phyloP scores from a whole-genome alignment of 164 flowering plant species.

The Tetrastigma voinierianum region DNA sequence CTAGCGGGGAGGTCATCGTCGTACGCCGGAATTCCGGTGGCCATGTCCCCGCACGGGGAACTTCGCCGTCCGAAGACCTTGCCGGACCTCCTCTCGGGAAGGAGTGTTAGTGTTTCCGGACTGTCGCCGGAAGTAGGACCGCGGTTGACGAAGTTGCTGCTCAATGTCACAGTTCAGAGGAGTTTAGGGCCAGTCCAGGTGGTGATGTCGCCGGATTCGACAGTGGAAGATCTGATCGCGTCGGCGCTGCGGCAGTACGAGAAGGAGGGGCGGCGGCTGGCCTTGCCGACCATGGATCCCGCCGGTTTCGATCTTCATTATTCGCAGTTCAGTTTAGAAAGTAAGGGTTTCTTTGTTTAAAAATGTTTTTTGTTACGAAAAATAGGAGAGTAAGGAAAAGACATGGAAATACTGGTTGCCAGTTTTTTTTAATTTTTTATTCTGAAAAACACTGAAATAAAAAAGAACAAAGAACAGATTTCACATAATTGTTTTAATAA shows the following conservation, averaged over 20 bases:
- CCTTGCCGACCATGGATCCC: conserved; percentile 43
- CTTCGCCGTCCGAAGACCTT: not conserved
- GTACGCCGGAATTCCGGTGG: conserved; percentile 40
- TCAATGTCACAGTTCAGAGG: conserved; percentile 79
- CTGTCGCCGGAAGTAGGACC: conserved; percentile 17
- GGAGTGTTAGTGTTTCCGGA: conserved; percentile 7
- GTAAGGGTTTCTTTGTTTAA: conserved; percentile 46
- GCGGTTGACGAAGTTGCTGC: conserved; percentile 63
- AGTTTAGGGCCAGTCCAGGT: conserved; percentile 78
- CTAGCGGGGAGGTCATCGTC: conserved; percentile 56
- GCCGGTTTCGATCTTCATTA: conserved; percentile 74
- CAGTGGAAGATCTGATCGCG: conserved; percentile 62
- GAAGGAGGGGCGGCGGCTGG: conserved; percentile 78
- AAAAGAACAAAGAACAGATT: too few relatives aligned
- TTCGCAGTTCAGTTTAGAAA: conserved; percentile 88
- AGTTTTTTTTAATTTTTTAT: too few relatives aligned
- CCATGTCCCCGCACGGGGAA: conserved; percentile 5
- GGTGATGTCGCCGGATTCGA: conserved; percentile 60
- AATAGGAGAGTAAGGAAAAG: too few relatives aligned
- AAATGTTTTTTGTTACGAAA: too few relatives aligned
- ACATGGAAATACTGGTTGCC: too few relatives aligned
- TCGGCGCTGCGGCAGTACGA: conserved; percentile 56
- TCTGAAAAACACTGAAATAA: too few relatives aligned
- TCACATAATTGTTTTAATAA: too few relatives aligned
- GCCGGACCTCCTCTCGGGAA: not conserved